Evolutionary conservation across 1,284 basidiomycete species (phyloP).

Genomic region (Irpex sp.): DNA sequence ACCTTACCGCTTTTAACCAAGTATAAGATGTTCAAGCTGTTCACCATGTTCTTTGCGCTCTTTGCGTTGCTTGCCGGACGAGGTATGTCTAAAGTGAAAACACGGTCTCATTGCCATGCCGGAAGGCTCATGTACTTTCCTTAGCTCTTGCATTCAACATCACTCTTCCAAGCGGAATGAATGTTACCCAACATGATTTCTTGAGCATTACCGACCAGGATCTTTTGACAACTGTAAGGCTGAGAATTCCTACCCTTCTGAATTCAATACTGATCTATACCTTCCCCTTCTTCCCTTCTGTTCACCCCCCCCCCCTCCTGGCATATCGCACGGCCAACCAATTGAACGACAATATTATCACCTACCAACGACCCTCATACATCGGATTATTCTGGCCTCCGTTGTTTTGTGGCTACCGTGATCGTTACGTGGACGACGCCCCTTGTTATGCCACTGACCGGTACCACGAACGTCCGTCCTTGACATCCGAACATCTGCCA

Average conservation of each 20-base stretch:
- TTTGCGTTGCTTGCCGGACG: slow-evolving; percentile 14
- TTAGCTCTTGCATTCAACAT: slow-evolving; percentile 42
- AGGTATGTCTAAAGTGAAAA: slow-evolving; percentile 14
- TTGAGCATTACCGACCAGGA: slow-evolving; percentile 36
- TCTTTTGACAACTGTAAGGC: slow-evolving; percentile 37
- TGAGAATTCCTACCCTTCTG: background rate
- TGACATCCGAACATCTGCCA: background rate
- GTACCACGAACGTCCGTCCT: background rate
- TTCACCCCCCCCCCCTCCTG: background rate
- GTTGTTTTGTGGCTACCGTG: background rate
- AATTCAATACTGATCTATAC: background rate
- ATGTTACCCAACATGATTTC: slow-evolving; percentile 39
- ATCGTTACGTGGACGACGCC: background rate
- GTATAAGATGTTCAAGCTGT: slow-evolving; percentile 5
- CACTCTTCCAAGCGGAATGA: slow-evolving; percentile 28
- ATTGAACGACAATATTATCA: no score
- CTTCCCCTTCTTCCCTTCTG: background rate
- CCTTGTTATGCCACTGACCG: background rate
- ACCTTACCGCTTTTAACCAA: background rate
- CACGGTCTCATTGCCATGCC: background rate
- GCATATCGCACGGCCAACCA: no score
- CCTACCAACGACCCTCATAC: no score
- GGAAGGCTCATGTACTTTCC: slow-evolving; percentile 23
- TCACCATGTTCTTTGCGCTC: slow-evolving; percentile 28
- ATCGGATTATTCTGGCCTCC: background rate